These are phyloP conservation scores for Apium graveolens DNA, from an alignment of 129 eudicot species.

Conservation along the genomic window DNA sequence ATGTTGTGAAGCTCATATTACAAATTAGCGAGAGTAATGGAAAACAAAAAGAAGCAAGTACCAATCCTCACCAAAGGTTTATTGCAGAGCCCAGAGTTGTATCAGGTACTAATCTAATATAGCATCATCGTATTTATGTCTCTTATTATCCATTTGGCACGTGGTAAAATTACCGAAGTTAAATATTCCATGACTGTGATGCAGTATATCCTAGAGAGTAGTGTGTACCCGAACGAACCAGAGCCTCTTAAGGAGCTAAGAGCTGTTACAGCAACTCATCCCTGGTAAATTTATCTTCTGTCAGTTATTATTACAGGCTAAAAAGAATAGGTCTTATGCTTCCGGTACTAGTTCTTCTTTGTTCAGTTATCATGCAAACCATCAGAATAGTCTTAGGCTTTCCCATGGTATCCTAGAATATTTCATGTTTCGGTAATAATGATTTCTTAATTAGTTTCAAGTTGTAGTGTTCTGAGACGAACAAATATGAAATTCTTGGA, in stretches of 20 bases:
- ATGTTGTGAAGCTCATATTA: background rate
- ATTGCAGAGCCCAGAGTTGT: conserved; percentile 43
- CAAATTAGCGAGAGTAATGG: background rate
- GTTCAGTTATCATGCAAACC: background rate
- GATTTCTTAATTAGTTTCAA: background rate
- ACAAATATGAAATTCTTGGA: background rate
- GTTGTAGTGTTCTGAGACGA: background rate
- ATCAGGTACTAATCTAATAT: conserved; percentile 20
- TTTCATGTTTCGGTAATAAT: background rate
- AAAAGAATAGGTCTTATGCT: background rate
- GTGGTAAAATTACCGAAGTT: background rate
- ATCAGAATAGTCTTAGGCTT: background rate
- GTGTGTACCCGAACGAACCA: conserved; percentile 64
- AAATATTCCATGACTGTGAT: background rate
- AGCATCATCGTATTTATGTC: background rate
- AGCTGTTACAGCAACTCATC: conserved; percentile 39
- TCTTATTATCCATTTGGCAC: background rate
- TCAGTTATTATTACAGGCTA: background rate
- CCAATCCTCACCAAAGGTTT: conserved; percentile 26
- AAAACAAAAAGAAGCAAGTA: background rate
- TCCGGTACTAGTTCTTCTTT: background rate
- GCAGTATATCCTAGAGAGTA: conserved; percentile 46
- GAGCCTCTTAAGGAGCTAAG: conserved; percentile 48
- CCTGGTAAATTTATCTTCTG: conserved; percentile 23
- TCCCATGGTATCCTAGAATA: background rate